phyloP scores from a whole-genome alignment of 1,284 basidiomycete genomes.

The Microbotryum intermedium region DNA sequence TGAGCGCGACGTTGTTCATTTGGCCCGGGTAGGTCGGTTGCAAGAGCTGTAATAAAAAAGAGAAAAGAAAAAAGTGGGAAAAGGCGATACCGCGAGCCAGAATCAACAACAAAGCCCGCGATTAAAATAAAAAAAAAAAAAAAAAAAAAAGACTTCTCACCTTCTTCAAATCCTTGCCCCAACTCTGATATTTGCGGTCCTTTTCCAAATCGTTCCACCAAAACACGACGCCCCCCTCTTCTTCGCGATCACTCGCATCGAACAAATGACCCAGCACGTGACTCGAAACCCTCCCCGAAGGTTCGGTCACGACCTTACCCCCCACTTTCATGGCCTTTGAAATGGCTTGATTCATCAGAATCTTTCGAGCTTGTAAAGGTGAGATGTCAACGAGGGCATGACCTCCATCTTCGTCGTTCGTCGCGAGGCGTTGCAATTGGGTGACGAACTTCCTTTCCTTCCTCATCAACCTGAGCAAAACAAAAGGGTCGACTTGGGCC shows the following conservation, averaged over 20 bases:
- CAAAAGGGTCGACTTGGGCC: conserved; percentile 60
- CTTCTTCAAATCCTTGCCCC: conserved; percentile 10
- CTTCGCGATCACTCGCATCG: conserved; percentile 76
- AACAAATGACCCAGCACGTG: conserved; percentile 64
- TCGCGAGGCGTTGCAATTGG: conserved; percentile 50
- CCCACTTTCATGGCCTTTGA: background rate
- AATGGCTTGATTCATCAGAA: conserved; percentile 44
- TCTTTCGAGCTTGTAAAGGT: conserved; percentile 55
- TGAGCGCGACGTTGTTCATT: conserved; percentile 60
- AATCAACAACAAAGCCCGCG: too few species aligned
- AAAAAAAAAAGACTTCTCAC: conserved; percentile 13
- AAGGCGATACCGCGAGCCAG: too few species aligned
- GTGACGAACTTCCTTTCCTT: conserved; percentile 55
- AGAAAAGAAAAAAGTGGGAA: background rate
- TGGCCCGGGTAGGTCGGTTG: conserved; percentile 65
- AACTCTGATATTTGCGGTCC: conserved; percentile 52
- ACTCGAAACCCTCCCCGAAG: conserved; percentile 35
- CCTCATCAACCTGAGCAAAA: conserved; percentile 59
- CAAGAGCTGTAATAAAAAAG: conserved; percentile 48
- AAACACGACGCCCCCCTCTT: conserved; percentile 61
- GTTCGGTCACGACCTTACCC: conserved; percentile 9
- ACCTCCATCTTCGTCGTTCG: too few species aligned
- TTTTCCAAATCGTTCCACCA: conserved; percentile 89
- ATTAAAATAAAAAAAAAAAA: background rate
- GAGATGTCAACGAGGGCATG: conserved; percentile 49